Evolutionary conservation across 2,329 filamentous ascomycete genomes (phyloP), one percentile per base, ranked within the genome.

Genomic region (Sarocladium oryzae): DNA sequence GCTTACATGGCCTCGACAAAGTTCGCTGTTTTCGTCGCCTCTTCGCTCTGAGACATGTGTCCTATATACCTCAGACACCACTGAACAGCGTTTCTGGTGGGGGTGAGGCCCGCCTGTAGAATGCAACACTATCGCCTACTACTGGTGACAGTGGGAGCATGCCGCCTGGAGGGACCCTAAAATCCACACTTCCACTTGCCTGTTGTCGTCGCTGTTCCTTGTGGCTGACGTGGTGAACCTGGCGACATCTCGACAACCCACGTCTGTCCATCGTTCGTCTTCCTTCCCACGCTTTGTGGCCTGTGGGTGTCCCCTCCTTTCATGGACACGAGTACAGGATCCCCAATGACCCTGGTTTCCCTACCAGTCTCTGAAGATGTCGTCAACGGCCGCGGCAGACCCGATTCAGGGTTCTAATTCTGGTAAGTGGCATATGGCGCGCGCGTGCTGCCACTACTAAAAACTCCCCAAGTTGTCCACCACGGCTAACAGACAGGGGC

Each of bases 381-480:
- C 71, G 51, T 71, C 71, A 52, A 60, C 63, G 52, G 58, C 63
- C 52, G 60, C 63, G 51, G 60, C 58, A 55, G 66, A 69, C 57
- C 60, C 67, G 51, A 61, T 61, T 48, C 66, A 68, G 57, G 58
- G 61, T 56, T 57, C 62, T 53, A 66, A 63, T 64, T 60, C 65
- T 59, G 64, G 68, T 70, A 55, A 57, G 67, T 62, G 18, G 43
- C 40, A 26, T 30, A 21, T 35, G 20, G 7, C 33, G 43, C 43
- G 24, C 40, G 43, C 43, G 24, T 23, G 40, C n/a, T 23, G 40
- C 40, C 21, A 43, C 23, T 26, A 21, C 33, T 13, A 2, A 48
- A 45, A 23, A 41, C 4, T 18, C 16, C 10, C n/a, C 40, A 18
- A 18, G 15, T 3, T 21, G 8, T 18, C n/a, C 16, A 7, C 20